Evolutionary conservation across 345 rosid genomes (phyloP).

Genomic region (Leavenworthia alabamica): DNA sequence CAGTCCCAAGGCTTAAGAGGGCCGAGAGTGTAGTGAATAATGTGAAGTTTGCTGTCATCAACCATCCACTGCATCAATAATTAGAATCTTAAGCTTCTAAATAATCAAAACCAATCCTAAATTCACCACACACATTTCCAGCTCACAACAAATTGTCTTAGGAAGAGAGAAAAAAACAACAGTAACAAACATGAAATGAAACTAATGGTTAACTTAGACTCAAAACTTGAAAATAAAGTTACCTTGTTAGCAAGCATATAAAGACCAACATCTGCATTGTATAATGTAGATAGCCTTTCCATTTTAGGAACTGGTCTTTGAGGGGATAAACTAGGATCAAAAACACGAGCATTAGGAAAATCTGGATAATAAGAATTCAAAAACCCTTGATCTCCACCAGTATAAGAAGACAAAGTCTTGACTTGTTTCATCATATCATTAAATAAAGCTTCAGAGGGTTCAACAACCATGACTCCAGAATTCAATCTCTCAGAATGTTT

Average conservation of each 20-base stretch:
- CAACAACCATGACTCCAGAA: slow-evolving; percentile 97
- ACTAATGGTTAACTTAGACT: background rate
- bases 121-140: background rate
- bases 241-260: slow-evolving; percentile 99
- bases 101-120: background rate
- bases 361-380: slow-evolving; percentile 74
- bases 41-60: slow-evolving; percentile 72
- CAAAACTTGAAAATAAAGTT: too few relatives aligned
- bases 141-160: background rate
- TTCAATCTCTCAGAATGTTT: slow-evolving; percentile 95
- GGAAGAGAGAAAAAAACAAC: background rate
- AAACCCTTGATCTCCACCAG: slow-evolving; percentile 96
- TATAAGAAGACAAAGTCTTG: slow-evolving; percentile 66
- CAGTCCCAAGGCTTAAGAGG: slow-evolving; percentile 99
- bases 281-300: slow-evolving; percentile 90
- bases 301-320: slow-evolving; percentile 66
- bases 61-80: slow-evolving; percentile 87
- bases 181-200: background rate
- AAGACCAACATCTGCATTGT: slow-evolving; percentile 97
- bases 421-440: slow-evolving; percentile 86
- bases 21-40: slow-evolving; percentile 95
- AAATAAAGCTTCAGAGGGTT: slow-evolving; percentile 67
- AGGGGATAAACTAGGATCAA: slow-evolving; percentile 56
- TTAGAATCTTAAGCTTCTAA: slow-evolving; percentile 6
- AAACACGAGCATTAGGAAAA: slow-evolving; percentile 76